A percentile compares a stretch with the other conserved stretches of the same genome.
These are phyloP conservation scores for Jimgerdemannia lactiflua DNA, from an alignment of 192 early-diverging fungal genomes.

Conservation along the genomic window DNA sequence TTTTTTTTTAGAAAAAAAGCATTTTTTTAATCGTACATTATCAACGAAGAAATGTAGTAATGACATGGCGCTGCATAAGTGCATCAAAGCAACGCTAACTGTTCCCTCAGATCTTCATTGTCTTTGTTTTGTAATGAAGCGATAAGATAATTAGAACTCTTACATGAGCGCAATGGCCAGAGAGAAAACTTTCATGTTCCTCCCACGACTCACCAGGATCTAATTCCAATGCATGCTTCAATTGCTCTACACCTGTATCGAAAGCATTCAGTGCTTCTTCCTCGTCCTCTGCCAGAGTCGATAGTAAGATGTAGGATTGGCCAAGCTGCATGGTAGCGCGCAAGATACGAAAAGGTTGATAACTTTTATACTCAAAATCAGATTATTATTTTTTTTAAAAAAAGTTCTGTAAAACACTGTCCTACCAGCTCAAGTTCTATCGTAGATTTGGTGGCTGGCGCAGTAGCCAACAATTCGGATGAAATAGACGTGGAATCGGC, in stretches of 20 bases:
- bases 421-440: background rate
- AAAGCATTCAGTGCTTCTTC: slow-evolving; percentile 47
- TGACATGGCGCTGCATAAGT: too few relatives aligned
- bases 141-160: too few relatives aligned
- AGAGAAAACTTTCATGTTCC: background rate
- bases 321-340: slow-evolving; percentile 26
- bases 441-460: background rate
- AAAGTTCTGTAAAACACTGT: too few relatives aligned
- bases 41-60: too few relatives aligned
- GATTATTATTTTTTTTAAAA: too few relatives aligned
- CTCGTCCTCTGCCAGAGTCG: slow-evolving; percentile 42
- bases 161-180: background rate
- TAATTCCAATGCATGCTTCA: slow-evolving; percentile 38
- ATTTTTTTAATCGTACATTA: too few relatives aligned
- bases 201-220: slow-evolving; percentile 31
- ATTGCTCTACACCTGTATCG: slow-evolving; percentile 43
- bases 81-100: background rate
- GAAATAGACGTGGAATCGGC: slow-evolving; percentile 26
- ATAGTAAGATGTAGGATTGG: slow-evolving; percentile 37
- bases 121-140: background rate
- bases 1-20: too few relatives aligned
- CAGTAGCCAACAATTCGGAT: slow-evolving; percentile 9
- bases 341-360: background rate
- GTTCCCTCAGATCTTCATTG: background rate
- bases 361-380: slow-evolving; percentile 16